A percentile compares a stretch with the other conserved stretches of the same genome.
Conservation (phyloP, 805 yeast species). For the Blastobotrys americana region DNA sequence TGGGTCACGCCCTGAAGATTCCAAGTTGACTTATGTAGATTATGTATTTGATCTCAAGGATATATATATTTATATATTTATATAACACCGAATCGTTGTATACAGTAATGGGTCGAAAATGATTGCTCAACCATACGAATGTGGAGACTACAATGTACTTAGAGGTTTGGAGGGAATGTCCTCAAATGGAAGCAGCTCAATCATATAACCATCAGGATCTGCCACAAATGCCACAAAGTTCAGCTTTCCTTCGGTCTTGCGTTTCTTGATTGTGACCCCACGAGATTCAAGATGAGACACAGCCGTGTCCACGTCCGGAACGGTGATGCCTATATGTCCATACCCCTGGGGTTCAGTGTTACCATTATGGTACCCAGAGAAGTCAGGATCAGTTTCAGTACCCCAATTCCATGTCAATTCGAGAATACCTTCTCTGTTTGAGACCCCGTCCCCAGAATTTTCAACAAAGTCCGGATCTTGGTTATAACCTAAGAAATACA, state of each 20-base stretch:
- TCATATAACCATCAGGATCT: constrained; percentile 88
- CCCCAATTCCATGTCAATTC: constrained; percentile 97
- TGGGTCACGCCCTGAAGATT: too few relatives aligned
- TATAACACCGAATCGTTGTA: too few relatives aligned
- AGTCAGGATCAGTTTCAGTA: constrained; percentile 69
- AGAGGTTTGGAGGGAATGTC: constrained; percentile 21
- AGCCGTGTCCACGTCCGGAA: constrained; percentile 51
- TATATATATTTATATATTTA: too few relatives aligned
- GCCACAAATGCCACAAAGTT: constrained; percentile 69
- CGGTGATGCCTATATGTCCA: constrained; percentile 76
- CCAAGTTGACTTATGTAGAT: too few relatives aligned
- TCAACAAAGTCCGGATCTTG: constrained; percentile 38
- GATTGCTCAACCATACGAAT: too few relatives aligned
- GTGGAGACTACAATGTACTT: too few relatives aligned
- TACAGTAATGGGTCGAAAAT: too few relatives aligned
- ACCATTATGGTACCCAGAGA: constrained; percentile 74
- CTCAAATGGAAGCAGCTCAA: constrained; percentile 57
- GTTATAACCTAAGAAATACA: constrained; percentile 78
- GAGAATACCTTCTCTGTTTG: constrained; percentile 56
- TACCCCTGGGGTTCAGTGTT: constrained; percentile 74
- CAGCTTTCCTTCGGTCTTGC: constrained; percentile 37
- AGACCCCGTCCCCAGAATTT: constrained; percentile 29
- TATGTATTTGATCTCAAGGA: too few relatives aligned
- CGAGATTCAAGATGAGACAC: constrained; percentile 39
- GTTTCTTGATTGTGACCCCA: constrained; percentile 43